Percentiles rank a stretch among this genome's conserved stretches.
Conservation (phyloP, 805 yeast genomes). For the Saccharomycopsis fodiens region DNA sequence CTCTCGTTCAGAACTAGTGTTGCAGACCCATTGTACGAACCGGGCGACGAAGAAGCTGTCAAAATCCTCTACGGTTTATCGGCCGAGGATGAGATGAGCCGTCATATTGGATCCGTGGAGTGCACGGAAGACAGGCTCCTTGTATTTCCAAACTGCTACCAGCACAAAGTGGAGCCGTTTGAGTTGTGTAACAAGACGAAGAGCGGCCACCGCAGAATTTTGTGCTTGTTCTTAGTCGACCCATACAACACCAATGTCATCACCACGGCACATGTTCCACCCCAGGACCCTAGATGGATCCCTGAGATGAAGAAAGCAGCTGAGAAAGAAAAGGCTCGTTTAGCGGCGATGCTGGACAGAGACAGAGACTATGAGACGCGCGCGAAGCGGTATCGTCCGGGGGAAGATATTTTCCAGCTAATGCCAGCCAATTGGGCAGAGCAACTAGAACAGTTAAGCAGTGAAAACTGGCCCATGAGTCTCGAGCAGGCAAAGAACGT, state of each 20-base stretch:
- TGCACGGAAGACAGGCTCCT: slow-evolving; percentile 27
- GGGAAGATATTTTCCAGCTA: not conserved
- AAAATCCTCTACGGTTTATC: slow-evolving; percentile 26
- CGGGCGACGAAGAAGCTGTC: slow-evolving; percentile 27
- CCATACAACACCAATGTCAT: slow-evolving; percentile 28
- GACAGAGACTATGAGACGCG: not conserved
- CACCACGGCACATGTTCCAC: slow-evolving; percentile 30
- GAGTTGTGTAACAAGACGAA: slow-evolving; percentile 30
- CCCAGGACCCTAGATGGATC: slow-evolving; percentile 33
- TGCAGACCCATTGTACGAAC: slow-evolving; percentile 32
- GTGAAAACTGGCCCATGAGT: not conserved
- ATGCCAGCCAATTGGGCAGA: not conserved
- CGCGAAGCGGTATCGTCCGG: slow-evolving; percentile 11
- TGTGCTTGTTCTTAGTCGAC: slow-evolving; percentile 34
- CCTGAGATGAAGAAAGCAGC: slow-evolving; percentile 12
- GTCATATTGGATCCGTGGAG: slow-evolving; percentile 26
- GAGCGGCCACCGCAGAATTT: slow-evolving; percentile 33
- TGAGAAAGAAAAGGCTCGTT: not conserved
- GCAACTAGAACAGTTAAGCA: not conserved
- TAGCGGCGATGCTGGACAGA: not conserved
- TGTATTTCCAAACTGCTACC: slow-evolving; percentile 33
- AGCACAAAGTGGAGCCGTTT: slow-evolving; percentile 35
- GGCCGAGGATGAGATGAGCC: slow-evolving; percentile 27
- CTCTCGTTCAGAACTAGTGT: slow-evolving; percentile 28
- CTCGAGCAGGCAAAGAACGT: slow-evolving; percentile 26